These are phyloP conservation scores for Trichoderma lentiforme DNA, from an alignment of 2,329 filamentous ascomycete species.

Conservation along the genomic window DNA sequence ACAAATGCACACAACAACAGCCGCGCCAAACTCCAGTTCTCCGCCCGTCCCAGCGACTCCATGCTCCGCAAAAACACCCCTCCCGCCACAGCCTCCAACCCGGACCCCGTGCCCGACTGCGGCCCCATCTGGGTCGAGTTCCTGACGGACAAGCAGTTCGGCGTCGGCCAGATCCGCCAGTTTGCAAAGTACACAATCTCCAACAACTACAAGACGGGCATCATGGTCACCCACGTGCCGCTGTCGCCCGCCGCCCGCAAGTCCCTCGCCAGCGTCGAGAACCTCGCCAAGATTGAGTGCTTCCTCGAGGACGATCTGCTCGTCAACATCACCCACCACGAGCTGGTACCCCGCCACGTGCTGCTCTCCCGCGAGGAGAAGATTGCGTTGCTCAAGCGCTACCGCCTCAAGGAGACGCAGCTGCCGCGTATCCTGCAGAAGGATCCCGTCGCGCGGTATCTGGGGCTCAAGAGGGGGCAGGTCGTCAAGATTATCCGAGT, in stretches of 20 bases:
- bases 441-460: constrained; percentile 88
- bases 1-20: constrained; percentile 43
- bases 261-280: constrained; percentile 73
- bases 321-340: constrained; percentile 97
- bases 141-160: constrained; percentile 72
- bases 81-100: constrained; percentile 64
- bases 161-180: constrained; percentile 85
- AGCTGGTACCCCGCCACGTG: constrained; percentile 91
- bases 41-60: constrained; percentile 73
- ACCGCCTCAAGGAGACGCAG: constrained; percentile 96
- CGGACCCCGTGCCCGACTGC: constrained; percentile 68
- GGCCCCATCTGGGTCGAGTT: constrained; percentile 95
- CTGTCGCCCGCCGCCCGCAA: constrained; percentile 87
- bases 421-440: constrained; percentile 86
- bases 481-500: constrained; percentile 98
- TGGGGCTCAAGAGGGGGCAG: constrained; percentile 85
- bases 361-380: constrained; percentile 90
- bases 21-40: constrained; percentile 81
- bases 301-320: constrained; percentile 94
- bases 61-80: constrained; percentile 86
- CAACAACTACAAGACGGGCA: constrained; percentile 82
- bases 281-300: constrained; percentile 80
- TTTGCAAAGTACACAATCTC: constrained; percentile 81
- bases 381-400: constrained; percentile 76
- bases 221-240: constrained; percentile 80